Evolutionary conservation across 139 green algal species (phyloP), one percentile per base, ranked within the genome.

Genomic region (Chlorella sp.): DNA sequence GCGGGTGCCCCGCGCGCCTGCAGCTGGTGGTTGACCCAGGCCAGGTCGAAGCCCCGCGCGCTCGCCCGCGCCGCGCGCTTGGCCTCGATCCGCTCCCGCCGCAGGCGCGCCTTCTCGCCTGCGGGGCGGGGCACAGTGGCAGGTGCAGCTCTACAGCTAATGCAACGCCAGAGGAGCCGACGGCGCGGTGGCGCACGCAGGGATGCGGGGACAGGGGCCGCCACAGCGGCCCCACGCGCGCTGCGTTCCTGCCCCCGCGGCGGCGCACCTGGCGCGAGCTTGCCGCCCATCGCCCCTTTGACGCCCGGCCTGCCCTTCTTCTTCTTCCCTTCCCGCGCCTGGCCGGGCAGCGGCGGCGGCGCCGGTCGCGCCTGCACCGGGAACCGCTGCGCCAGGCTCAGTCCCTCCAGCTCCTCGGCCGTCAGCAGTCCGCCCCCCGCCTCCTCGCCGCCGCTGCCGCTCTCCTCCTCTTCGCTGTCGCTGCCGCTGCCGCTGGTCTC

Each of bases 11-110:
- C n/a, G n/a, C n/a, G n/a, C n/a, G n/a, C n/a, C n/a, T n/a, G 51
- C 56, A 91, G 75, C 77, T 85, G 45, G 42, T 40, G 23, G 73
- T 88, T 80, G 27, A 91, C 51, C n/a, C 46, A 60, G 35, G 55
- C 45, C 8, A 88, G 41, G 53, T 89, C 76, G 35, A 91, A 88
- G 21, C 87, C 87, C 3, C 79, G 62, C 0, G 31, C 48, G 2
- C 62, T 71, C 15, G 84, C 71, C 0, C 86, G 79, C 15, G 77
- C 86, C 8, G 85, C 81, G 8, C 85, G 79, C 67, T 86, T 87
- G 6, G 76, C 71, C 27, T 86, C 63, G 33, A 76, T 71, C 21
- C 35, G 48, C 43, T 81, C 80, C 36, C 53, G 62, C 38, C 76
- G 77, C 29, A 83, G 33, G 25, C 59, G 61, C 63, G 60, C 45